These are phyloP conservation scores for Metschnikowia reukaufii DNA, from an alignment of 805 yeast species.

Conservation along the genomic window DNA sequence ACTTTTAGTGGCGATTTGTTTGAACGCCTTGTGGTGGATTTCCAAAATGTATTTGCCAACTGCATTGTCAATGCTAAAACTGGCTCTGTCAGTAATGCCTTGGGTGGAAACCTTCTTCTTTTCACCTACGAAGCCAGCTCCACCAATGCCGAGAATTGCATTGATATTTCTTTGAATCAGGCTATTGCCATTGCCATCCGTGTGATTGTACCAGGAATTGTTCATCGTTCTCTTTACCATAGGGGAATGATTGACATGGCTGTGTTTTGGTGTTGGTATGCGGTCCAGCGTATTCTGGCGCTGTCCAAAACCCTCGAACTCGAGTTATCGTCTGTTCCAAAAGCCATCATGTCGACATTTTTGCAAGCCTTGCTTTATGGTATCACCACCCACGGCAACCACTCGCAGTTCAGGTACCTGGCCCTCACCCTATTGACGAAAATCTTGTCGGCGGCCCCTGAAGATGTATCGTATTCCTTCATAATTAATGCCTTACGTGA, in stretches of 20 bases:
- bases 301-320: conserved; percentile 24
- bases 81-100: conserved; percentile 30
- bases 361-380: conserved; percentile 32
- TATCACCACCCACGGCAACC: conserved; percentile 7
- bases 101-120: conserved; percentile 26
- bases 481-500: conserved; percentile 60
- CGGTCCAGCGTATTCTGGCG: conserved; percentile 24
- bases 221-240: conserved; percentile 24
- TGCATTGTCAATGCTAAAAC: conserved; percentile 28
- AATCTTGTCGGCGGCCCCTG: conserved; percentile 58
- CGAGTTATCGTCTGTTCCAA: conserved; percentile 34
- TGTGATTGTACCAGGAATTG: conserved; percentile 36
- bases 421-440: conserved; percentile 64
- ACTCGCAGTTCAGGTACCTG: conserved; percentile 37
- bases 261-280: conserved; percentile 41
- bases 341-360: conserved; percentile 28
- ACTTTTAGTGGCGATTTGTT: conserved; percentile 40
- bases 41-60: conserved; percentile 34
- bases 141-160: conserved; percentile 1
- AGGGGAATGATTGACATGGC: conserved; percentile 28
- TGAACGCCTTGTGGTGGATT: conserved; percentile 40
- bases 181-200: conserved; percentile 28
- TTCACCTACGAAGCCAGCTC: conserved; percentile 17
- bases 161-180: conserved; percentile 17
- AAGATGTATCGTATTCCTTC: conserved; percentile 56